Percentiles rank a stretch among this genome's conserved stretches.
Conservation (phyloP, 768 basidiomycete species). For the Lentinula aciculospora region DNA sequence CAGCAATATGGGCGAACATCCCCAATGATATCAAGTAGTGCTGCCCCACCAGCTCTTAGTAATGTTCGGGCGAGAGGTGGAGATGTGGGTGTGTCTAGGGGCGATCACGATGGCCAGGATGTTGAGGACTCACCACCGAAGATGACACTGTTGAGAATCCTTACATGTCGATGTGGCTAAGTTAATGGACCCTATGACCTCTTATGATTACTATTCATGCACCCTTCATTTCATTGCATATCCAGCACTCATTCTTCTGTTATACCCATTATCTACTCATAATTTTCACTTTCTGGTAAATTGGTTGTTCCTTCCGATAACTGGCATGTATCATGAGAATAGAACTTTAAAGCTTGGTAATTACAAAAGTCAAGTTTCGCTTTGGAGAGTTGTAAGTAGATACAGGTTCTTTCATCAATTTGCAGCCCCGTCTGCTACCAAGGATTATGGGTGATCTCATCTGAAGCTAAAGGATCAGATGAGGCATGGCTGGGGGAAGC, state of each 20-base stretch:
- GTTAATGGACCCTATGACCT: conserved; percentile 16
- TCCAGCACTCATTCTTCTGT: conserved; percentile 21
- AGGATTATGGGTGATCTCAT: background rate
- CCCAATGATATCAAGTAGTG: conserved; percentile 73
- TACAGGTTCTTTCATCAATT: no score
- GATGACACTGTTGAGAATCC: conserved; percentile 55
- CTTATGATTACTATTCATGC: conserved; percentile 20
- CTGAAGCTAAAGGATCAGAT: background rate
- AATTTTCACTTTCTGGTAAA: conserved; percentile 12
- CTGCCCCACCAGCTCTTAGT: conserved; percentile 68
- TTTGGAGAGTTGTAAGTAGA: background rate
- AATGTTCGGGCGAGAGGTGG: conserved; percentile 67
- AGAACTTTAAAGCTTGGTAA: conserved; percentile 7
- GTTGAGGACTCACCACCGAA: conserved; percentile 48
- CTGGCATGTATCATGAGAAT: conserved; percentile 3
- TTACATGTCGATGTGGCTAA: conserved; percentile 77
- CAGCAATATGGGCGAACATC: conserved; percentile 73
- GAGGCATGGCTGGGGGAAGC: no score
- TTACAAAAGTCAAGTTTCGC: background rate
- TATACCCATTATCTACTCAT: conserved; percentile 27
- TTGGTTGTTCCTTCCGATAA: conserved; percentile 6
- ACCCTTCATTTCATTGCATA: conserved; percentile 16
- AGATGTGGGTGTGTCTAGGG: conserved; percentile 61
- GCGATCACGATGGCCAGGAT: conserved; percentile 54
- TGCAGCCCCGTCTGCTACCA: no score